Base-by-base conservation (phyloP, 805 yeast species). In the Wickerhamomyces alni region DNA sequence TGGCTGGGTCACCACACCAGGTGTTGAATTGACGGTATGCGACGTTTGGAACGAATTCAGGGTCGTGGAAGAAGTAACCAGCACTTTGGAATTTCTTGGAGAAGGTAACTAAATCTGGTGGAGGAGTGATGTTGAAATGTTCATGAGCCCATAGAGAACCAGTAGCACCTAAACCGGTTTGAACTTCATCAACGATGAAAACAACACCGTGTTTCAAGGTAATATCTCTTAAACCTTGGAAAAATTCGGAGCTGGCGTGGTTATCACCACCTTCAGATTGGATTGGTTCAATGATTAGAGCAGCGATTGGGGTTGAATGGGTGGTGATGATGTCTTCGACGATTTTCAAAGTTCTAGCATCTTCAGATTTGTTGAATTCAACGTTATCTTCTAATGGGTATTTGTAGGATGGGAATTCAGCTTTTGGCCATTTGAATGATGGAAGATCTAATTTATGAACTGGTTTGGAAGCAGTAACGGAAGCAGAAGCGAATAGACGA, bases 401-500 rank as follows among this genome's bases (percentile, higher is more conserved):
- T 63, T 80, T 69, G 65, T 87, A 80, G 37, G 74, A 53, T 48
- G 98, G 98, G 70, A 81, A 89, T 47, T 87, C 87, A 41, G 96
- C 96, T 62, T 85, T 88, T 58, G 98, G 98, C 97, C 97, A 89
- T 58, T 86, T 77, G 70, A 89, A 89, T 7, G 95, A 80, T 45
- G 98, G 98, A 66, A 91, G 70, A 63, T 82, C 89, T 59, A 89
- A 69, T 69, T 91, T 89, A 72, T 89, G 98, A 53, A 91, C 76
- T 50, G 97, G 96, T 71, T 87, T 91, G 41, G 96, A 87, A 62
- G 95, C 79, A 30, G 98, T 89, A 49, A 87, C 78, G 7, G 96
- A 84, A 33, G 86, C 88, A 40, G 95, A 76, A 18, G 96, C 98
- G 67, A 89, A 87, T 47, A 88, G 67, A 66, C 98, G 80, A 48